Base-by-base conservation (phyloP, 108 stramenopile genomes). In the Nitzschia inconspicua region DNA sequence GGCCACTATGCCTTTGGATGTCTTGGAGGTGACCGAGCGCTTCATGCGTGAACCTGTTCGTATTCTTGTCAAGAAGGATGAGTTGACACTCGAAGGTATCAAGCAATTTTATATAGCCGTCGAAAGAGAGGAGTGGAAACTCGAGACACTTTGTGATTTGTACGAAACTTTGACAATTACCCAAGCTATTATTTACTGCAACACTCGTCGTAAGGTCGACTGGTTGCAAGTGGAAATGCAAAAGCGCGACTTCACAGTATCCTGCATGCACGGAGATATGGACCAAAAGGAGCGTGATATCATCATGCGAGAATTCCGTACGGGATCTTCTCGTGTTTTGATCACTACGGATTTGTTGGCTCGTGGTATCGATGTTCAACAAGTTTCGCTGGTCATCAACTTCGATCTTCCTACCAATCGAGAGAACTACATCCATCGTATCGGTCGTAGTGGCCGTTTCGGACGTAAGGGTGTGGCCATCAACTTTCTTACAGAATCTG, bases 241-340 rank as follows among this genome's bases (percentile, higher is more conserved):
- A 72, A 78, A 87, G 76, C 78, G 88, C 49, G 98, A 99, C 71
- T 98, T 98, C 75, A 98, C 98, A 52, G 97, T 98, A 57, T 98
- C 96, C n/a, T 89, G 93, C 80, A 99, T 98, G 97, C 99, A 99
- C 86, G 98, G 99, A 78, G 99, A 99, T 74, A 98, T 99, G 97
- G 96, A 97, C 73, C 97, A 98, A 78, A 68, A 91, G 18, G 99
- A 99, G 84, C 97, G 99, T 72, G 98, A 99, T 60, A 88, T 97
- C 63, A 98, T 98, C 75, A 98, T 99, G 99, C 86, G 94, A 43
- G 99, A 99, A 69, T 99, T 99, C 93, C 97, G 99, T 68, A 91
- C 93, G 47, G 99, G 99, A 37, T 98, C 97, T 7, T 95, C 95
- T 22, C 99, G 99, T 82, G 99, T 99, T 14, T 86, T 99, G 70